Conservation (phyloP, 208 protist species). For the Trypanosoma avium region DNA sequence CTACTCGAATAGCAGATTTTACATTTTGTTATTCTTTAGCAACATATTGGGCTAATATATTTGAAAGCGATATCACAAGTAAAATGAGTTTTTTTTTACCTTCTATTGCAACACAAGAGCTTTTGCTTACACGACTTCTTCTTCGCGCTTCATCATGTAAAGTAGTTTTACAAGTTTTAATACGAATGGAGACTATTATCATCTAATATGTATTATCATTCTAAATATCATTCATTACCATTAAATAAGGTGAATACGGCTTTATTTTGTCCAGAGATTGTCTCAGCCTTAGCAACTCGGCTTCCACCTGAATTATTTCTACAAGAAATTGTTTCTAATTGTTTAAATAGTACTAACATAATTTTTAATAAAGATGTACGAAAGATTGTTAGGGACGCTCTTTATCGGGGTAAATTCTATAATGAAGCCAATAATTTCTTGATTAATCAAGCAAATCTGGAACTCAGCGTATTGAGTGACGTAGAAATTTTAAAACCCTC, state of each 20-base stretch:
- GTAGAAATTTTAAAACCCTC: neutral
- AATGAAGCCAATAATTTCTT: constrained; percentile 14
- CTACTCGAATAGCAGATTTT: constrained; percentile 21
- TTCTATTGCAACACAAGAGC: constrained; percentile 11
- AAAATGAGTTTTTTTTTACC: neutral
- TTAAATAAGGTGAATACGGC: neutral
- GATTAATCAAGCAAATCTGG: constrained; percentile 12
- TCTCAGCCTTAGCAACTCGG: constrained; percentile 10
- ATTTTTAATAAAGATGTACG: constrained; percentile 3
- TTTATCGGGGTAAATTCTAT: constrained; percentile 12
- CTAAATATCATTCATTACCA: neutral
- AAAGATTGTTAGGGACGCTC: constrained; percentile 9
- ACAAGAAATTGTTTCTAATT: constrained; percentile 22
- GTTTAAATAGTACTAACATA: neutral
- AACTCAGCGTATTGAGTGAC: neutral
- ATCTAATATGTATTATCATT: neutral
- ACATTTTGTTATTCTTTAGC: constrained; percentile 13
- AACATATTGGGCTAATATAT: neutral
- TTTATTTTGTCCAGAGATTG: constrained; percentile 17
- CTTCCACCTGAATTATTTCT: constrained; percentile 8
- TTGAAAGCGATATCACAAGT: neutral
- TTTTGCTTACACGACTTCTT: constrained; percentile 21
- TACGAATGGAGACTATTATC: constrained; percentile 2
- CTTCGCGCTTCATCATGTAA: constrained; percentile 9
- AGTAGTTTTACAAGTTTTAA: constrained; percentile 11